Conservation (phyloP, 73 alveolate species). For the Paramecium sonneborni region DNA sequence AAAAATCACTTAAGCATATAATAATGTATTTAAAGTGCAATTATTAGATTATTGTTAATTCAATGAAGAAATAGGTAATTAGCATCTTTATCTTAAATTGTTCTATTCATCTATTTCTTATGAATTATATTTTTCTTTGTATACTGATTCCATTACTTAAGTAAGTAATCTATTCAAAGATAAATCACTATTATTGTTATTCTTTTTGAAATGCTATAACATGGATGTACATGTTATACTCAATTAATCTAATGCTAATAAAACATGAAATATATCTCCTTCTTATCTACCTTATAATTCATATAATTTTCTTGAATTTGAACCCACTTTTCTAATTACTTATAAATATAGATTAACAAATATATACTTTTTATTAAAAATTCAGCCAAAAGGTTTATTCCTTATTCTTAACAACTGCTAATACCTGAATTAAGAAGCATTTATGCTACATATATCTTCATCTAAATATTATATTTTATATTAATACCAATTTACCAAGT, state of each 20-base stretch:
- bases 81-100: not conserved
- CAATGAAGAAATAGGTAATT: not conserved
- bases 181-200: not conserved
- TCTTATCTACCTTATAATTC: conserved; percentile 38
- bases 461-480: not conserved
- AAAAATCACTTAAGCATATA: not conserved
- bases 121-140: not conserved
- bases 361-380: not conserved
- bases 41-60: not conserved
- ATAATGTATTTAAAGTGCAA: not conserved
- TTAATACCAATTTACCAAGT: not conserved
- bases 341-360: not conserved
- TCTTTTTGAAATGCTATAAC: not conserved
- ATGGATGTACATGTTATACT: not conserved
- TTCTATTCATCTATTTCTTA: not conserved
- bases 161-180: not conserved
- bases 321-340: conserved; percentile 5
- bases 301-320: not conserved
- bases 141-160: conserved; percentile 2
- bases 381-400: not conserved
- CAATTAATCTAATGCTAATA: not conserved
- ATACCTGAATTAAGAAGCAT: conserved; percentile 17
- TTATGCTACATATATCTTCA: conserved; percentile 16
- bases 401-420: not conserved
- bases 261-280: conserved; percentile 18